A percentile compares a stretch with the other conserved stretches of the same genome.
Evolutionary conservation across 352 stramenopile species (phyloP).

Genomic region (Globisporangium cylindrosporum): DNA sequence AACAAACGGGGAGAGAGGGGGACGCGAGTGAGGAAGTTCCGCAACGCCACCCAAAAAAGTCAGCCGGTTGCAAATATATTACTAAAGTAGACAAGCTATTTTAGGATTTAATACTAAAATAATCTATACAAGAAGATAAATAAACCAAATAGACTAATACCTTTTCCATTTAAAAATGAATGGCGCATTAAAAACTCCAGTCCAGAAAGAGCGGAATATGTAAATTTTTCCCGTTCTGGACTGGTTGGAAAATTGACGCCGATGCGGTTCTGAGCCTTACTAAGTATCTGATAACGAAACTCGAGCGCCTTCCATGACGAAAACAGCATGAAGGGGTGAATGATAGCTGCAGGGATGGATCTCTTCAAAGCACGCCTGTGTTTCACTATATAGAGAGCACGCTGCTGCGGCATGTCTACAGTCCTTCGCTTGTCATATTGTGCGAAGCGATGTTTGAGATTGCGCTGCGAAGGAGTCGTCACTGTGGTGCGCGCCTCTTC

Average conservation of each 20-base stretch:
- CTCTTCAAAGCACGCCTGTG: not conserved
- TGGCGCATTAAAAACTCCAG: no score
- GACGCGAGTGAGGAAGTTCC: not conserved
- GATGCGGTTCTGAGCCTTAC: no score
- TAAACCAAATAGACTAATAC: no score
- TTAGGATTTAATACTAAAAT: not conserved
- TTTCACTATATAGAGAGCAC: not conserved
- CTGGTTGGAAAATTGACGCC: no score
- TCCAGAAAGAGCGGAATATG: no score
- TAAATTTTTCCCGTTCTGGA: no score
- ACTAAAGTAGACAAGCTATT: not conserved
- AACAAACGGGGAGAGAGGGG: conserved; percentile 4
- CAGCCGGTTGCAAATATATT: not conserved
- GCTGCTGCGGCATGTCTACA: not conserved
- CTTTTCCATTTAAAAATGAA: no score
- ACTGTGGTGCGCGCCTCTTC: not conserved
- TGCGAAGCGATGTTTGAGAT: not conserved
- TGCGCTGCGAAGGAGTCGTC: not conserved
- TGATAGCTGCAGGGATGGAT: not conserved
- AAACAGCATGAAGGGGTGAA: not conserved
- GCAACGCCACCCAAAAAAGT: not conserved
- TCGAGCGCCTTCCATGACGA: no score
- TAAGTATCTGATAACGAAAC: no score
- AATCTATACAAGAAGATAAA: no score
- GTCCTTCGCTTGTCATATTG: not conserved